phyloP scores from a whole-genome alignment of 192 early-diverging fungal genomes.

The Chytriomyces sp. region DNA sequence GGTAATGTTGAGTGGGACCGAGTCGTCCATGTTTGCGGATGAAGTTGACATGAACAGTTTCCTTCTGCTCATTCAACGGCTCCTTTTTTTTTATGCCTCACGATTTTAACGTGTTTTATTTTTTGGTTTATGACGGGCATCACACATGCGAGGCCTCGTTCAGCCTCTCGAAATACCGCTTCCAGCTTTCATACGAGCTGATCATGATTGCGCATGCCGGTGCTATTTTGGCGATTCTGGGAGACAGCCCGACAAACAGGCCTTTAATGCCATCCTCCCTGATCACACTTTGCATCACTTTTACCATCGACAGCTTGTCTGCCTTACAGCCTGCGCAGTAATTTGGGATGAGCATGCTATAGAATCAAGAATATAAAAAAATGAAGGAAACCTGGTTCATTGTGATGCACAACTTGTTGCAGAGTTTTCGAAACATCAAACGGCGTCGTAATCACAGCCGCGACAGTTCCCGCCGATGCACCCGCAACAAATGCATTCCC shows the following conservation, averaged over 20 bases:
- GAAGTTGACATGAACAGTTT: too few relatives aligned
- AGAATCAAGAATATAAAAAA: slow-evolving; percentile 82
- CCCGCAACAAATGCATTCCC: slow-evolving; percentile 79
- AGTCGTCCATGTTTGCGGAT: too few relatives aligned
- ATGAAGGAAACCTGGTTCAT: slow-evolving; percentile 29
- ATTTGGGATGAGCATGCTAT: slow-evolving; percentile 66
- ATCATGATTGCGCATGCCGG: slow-evolving; percentile 97
- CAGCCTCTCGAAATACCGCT: slow-evolving; percentile 44
- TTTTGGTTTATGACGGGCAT: too few relatives aligned
- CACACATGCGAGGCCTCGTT: background rate
- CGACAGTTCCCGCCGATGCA: slow-evolving; percentile 81
- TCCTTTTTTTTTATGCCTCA: too few relatives aligned
- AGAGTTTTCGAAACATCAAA: slow-evolving; percentile 97
- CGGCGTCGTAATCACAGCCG: slow-evolving; percentile 86
- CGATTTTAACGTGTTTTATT: too few relatives aligned
- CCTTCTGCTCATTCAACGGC: too few relatives aligned
- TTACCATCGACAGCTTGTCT: slow-evolving; percentile 14
- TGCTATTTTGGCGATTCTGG: slow-evolving; percentile 87
- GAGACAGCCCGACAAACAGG: slow-evolving; percentile 64
- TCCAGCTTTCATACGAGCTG: slow-evolving; percentile 62
- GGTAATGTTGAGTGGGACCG: too few relatives aligned
- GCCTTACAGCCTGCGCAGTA: background rate
- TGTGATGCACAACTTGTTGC: slow-evolving; percentile 68
- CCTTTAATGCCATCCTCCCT: slow-evolving; percentile 37
- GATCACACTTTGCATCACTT: slow-evolving; percentile 38